Percentiles rank a stretch among this genome's conserved stretches.
These are phyloP conservation scores for Blumeria hordei DNA, from an alignment of 2,329 filamentous ascomycete species.

Conservation along the genomic window DNA sequence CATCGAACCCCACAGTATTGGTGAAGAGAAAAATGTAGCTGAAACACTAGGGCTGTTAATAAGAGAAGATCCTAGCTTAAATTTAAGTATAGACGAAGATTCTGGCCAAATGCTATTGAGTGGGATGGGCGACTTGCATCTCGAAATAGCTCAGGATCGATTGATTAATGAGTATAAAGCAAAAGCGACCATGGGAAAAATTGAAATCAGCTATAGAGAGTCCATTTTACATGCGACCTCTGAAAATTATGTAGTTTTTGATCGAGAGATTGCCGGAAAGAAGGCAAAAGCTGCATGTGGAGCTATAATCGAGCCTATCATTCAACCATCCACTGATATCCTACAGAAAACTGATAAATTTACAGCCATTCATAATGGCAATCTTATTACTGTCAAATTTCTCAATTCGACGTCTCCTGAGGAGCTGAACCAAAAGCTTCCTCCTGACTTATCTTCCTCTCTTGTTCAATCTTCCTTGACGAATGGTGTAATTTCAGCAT, in stretches of 20 bases:
- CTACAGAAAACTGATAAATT: conserved; percentile 12
- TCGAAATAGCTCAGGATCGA: conserved; percentile 77
- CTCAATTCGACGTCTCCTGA: conserved; percentile 14
- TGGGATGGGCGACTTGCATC: conserved; percentile 87
- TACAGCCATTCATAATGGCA: conserved; percentile 39
- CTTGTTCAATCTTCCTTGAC: conserved; percentile 31
- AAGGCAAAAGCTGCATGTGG: conserved; percentile 54
- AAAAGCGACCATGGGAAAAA: conserved; percentile 64
- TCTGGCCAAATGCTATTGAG: conserved; percentile 82
- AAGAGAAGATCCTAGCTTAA: conserved; percentile 76
- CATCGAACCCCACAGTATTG: conserved; percentile 55
- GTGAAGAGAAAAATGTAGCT: conserved; percentile 59
- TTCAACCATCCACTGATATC: conserved; percentile 15
- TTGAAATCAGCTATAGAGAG: conserved; percentile 91
- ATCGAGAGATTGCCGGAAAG: conserved; percentile 60
- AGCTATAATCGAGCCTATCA: conserved; percentile 38
- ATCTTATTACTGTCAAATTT: conserved; percentile 35
- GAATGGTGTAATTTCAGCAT: conserved; percentile 60
- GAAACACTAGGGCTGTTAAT: conserved; percentile 54
- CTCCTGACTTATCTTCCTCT: conserved; percentile 25
- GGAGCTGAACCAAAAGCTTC: conserved; percentile 20
- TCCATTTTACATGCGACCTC: conserved; percentile 35
- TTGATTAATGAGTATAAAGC: conserved; percentile 74
- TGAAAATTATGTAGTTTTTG: conserved; percentile 39
- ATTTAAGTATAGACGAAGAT: conserved; percentile 66